Evolutionary conservation across 2,329 filamentous ascomycete genomes (phyloP).

Genomic region (Rachicladosporium sp.): DNA sequence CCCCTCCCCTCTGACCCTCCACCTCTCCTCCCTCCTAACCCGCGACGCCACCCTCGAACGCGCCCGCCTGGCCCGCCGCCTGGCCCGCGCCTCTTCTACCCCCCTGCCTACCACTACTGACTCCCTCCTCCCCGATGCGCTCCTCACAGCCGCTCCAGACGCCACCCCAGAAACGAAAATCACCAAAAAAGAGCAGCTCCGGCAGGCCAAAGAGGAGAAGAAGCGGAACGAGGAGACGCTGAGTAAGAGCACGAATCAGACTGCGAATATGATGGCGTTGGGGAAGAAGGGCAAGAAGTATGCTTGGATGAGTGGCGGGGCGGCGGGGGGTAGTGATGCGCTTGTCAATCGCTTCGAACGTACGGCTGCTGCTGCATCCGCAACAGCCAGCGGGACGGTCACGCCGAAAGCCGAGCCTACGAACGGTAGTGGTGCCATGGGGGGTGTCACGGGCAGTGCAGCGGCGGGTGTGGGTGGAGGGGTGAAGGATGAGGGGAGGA

Average conservation of each 20-base stretch:
- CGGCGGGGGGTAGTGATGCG: constrained; percentile 28
- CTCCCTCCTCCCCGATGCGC: too few relatives aligned
- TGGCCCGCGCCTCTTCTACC: constrained; percentile 1
- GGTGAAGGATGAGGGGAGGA: constrained; percentile 8
- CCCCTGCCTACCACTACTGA: too few relatives aligned
- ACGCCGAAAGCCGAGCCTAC: constrained; percentile 11
- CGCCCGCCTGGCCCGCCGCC: too few relatives aligned
- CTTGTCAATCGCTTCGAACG: constrained; percentile 27
- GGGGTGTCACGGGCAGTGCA: constrained; percentile 4
- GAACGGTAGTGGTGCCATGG: not conserved
- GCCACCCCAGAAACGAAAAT: constrained; percentile 38
- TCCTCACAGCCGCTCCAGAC: too few relatives aligned
- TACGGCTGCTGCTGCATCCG: constrained; percentile 6
- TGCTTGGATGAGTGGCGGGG: constrained; percentile 59
- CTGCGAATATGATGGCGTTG: constrained; percentile 60
- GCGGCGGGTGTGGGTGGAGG: constrained; percentile 8
- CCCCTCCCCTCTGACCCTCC: too few relatives aligned
- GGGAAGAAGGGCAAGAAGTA: constrained; percentile 57
- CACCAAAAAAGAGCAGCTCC: constrained; percentile 80
- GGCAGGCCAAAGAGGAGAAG: constrained; percentile 59
- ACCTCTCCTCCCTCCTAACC: too few relatives aligned
- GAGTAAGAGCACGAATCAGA: constrained; percentile 72
- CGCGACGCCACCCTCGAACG: too few relatives aligned
- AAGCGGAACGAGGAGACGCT: constrained; percentile 11
- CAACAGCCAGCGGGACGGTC: constrained; percentile 6